phyloP scores from a whole-genome alignment of 2,329 filamentous ascomycete species.

The Penicillium sp. region DNA sequence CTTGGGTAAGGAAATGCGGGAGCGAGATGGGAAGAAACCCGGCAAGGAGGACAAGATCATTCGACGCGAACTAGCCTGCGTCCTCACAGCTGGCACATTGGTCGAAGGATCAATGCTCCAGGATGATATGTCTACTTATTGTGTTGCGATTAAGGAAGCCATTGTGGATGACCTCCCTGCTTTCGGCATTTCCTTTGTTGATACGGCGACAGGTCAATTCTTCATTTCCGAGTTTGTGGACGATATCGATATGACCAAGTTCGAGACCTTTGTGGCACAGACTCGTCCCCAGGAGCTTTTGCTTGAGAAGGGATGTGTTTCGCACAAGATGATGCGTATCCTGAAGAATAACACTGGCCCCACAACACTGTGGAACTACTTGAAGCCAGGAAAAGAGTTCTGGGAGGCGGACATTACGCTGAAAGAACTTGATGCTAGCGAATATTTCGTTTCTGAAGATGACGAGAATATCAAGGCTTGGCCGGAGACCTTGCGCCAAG shows the following conservation, averaged over 20 bases:
- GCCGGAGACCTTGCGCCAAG: constrained; percentile 74
- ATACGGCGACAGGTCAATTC: constrained; percentile 95
- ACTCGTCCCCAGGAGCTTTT: constrained; percentile 86
- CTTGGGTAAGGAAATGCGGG: constrained; percentile 97
- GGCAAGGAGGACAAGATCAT: constrained; percentile 91
- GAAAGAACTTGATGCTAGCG: constrained; percentile 76
- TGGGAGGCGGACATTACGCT: constrained; percentile 83
- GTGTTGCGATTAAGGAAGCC: constrained; percentile 88
- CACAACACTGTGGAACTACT: constrained; percentile 91
- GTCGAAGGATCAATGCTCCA: constrained; percentile 97
- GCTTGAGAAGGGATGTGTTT: constrained; percentile 83
- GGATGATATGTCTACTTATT: constrained; percentile 96
- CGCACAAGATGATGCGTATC: constrained; percentile 86
- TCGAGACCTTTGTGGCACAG: constrained; percentile 95
- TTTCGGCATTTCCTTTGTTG: constrained; percentile 92
- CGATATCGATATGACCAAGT: constrained; percentile 91
- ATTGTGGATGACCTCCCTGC: constrained; percentile 72
- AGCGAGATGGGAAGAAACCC: constrained; percentile 66
- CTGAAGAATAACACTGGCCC: constrained; percentile 94
- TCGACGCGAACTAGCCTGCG: constrained; percentile 83
- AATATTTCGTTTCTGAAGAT: constrained; percentile 73
- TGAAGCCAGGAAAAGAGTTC: constrained; percentile 87
- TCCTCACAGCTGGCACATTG: constrained; percentile 88
- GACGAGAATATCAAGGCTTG: constrained; percentile 68
- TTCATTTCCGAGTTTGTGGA: constrained; percentile 90